Conservation (phyloP, 2,329 filamentous ascomycete species). For the Cercospora beticola region DNA sequence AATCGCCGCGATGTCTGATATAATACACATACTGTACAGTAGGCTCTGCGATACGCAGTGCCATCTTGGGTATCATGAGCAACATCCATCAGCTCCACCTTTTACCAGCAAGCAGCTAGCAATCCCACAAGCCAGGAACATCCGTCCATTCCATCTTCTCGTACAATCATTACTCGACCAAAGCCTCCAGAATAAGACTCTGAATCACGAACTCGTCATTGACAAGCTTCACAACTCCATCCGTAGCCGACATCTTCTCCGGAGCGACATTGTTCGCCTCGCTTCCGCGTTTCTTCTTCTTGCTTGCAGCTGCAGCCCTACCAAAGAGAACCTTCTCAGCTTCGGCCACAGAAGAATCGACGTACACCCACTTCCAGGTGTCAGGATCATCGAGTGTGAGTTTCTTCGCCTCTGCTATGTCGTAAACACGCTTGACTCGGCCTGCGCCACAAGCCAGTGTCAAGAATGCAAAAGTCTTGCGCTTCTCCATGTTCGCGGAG, state of each 20-base stretch:
- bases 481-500: slow-evolving; percentile 58
- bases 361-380: slow-evolving; percentile 75
- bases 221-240: slow-evolving; percentile 63
- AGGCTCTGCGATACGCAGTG: background rate
- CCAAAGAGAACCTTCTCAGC: slow-evolving; percentile 54
- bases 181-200: slow-evolving; percentile 80
- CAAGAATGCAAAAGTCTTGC: slow-evolving; percentile 75
- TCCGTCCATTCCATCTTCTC: background rate
- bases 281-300: slow-evolving; percentile 37
- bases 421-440: slow-evolving; percentile 63
- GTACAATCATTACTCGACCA: slow-evolving; percentile 57
- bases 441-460: slow-evolving; percentile 74
- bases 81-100: background rate
- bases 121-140: background rate
- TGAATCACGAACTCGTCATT: slow-evolving; percentile 88
- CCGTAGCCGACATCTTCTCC: slow-evolving; percentile 39
- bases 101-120: background rate
- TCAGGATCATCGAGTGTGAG: slow-evolving; percentile 55
- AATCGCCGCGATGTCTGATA: background rate
- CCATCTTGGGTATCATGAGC: background rate
- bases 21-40: slow-evolving; percentile 12
- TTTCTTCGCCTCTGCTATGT: slow-evolving; percentile 63
- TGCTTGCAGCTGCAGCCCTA: slow-evolving; percentile 42
- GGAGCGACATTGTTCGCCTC: slow-evolving; percentile 20
- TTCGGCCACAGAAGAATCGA: slow-evolving; percentile 63